A percentile compares a stretch with the other conserved stretches of the same genome.
phyloP scores from a whole-genome alignment of 306 rosid genomes.

The Quercus robur region DNA sequence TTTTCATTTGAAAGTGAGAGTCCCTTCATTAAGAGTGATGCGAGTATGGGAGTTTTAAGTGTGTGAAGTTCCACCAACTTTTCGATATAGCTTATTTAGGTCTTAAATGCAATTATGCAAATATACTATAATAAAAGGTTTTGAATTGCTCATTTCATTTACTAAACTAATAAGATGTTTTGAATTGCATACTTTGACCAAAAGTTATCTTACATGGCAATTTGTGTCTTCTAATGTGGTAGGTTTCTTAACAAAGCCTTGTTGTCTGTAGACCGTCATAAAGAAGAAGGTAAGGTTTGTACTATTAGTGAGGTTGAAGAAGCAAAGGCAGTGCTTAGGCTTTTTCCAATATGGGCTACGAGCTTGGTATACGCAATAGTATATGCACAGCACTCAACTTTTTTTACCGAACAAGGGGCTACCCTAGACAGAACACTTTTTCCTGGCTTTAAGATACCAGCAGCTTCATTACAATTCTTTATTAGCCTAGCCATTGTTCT shows the following conservation, averaged over 20 bases:
- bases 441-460: constrained; percentile 41
- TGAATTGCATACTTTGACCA: not conserved
- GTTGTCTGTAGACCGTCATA: constrained; percentile 20
- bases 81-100: no score
- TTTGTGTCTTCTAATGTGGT: not conserved
- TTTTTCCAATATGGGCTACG: constrained; percentile 44
- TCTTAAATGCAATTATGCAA: no score
- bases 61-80: no score
- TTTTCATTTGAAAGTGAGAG: no score
- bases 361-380: constrained; percentile 40
- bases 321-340: constrained; percentile 42
- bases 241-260: constrained; percentile 52
- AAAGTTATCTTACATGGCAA: not conserved
- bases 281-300: constrained; percentile 20
- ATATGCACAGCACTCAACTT: constrained; percentile 41
- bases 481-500: constrained; percentile 24
- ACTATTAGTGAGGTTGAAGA: constrained; percentile 42
- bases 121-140: no score
- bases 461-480: constrained; percentile 61
- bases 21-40: no score
- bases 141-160: no score
- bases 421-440: constrained; percentile 52
- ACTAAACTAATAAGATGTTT: no score
- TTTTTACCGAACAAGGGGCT: constrained; percentile 54
- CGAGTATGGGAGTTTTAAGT: no score